Base-by-base conservation (phyloP, 495 filamentous ascomycete genomes). In the Podospora anserina region DNA sequence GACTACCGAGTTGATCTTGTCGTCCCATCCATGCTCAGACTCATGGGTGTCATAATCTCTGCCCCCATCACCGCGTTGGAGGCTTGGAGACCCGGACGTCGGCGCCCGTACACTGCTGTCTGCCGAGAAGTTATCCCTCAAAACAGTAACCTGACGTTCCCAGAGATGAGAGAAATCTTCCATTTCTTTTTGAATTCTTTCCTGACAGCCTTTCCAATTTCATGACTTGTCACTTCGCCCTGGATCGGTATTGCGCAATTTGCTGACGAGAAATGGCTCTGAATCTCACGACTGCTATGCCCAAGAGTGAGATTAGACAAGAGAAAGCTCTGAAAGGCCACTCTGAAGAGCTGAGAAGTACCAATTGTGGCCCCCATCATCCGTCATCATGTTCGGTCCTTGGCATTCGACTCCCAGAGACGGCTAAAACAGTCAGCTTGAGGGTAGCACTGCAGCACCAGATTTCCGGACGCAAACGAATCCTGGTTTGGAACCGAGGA, bases 1-100 rank as follows among this genome's bases (percentile, higher is more conserved):
- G 5, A 76, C 69, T 7, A 76, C 68, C 44, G 70, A 72, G 23
- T 71, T 64, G 30, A 72, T 70, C 28, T 66, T 64, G 16, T 72
- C 71, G 54, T 74, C 68, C 73, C 73, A 75, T 3, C 20, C 18
- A 28, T 58, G 28, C 49, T 57, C 65, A 4, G 55, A 49, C 57
- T 64, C 20, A 39, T 39, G 32, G 32, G 23, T n/a, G 16, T 34
- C 19, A 30, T 30, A 18, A 32, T 28, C 56, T 28, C n/a, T 16
- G 0, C 39, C 3, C 15, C 18, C 34, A n/a, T 60, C 32, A 15
- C 19, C 67, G 6, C 23, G 61, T n/a, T 71, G 63, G 9, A 60
- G 15, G 23, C 64, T 68, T 5, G 56, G 6, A 1, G 63, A 23
- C 9, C 13, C 57, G 3, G 71, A 69, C n/a, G 68, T 67, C 34